Evolutionary conservation across 2,329 filamentous ascomycete genomes (phyloP), one percentile per base, ranked within the genome.

Genomic region (Clonostachys sp.): DNA sequence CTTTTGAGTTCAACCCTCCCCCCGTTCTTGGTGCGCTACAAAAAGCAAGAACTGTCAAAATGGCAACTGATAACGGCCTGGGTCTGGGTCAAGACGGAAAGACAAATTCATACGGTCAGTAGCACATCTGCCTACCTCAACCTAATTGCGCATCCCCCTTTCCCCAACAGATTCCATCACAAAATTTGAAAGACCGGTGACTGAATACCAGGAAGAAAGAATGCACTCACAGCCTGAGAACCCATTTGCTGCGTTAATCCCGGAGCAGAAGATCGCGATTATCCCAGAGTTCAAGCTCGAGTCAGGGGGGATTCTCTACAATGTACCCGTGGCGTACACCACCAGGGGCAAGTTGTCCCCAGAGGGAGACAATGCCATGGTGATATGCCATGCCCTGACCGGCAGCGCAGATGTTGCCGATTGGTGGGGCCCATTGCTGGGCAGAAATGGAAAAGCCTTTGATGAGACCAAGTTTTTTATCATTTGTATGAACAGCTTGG

Each of bases 201-300:
- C 81, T 85, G 78, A 85, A 82, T 78, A 78, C 76, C 70, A 75
- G 73, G 62, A 81, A 83, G 80, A 78, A 81, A 83, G 79, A 77
- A 76, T 65, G 55, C 72, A 66, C 54, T 72, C 80, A 47, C 90
- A 96, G 68, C 84, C 88, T 60, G 92, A 96, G 72, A 99, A 97
- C 70, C 92, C 91, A 33, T 97, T 91, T 65, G 83, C 89, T 51
- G 71, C 78, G 53, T 77, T 97, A 61, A 95, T 99, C 45, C 86
- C 90, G 45, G 86, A 96, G 59, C 94, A 97, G 70, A 78, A 86
- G 46, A 87, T 95, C 60, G 90, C 87, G 48, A 81, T 94, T 51
- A 81, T 99, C 47, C 92, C 94, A 3, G 84, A 85, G 24, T 96
- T 96, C 66, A 91, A 87, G 9, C 87, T 99, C 55, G 94, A 99